Percentiles rank a stretch among this genome's conserved stretches.
phyloP scores from a whole-genome alignment of 2,329 filamentous ascomycete species.

The Cladosporium sp. region DNA sequence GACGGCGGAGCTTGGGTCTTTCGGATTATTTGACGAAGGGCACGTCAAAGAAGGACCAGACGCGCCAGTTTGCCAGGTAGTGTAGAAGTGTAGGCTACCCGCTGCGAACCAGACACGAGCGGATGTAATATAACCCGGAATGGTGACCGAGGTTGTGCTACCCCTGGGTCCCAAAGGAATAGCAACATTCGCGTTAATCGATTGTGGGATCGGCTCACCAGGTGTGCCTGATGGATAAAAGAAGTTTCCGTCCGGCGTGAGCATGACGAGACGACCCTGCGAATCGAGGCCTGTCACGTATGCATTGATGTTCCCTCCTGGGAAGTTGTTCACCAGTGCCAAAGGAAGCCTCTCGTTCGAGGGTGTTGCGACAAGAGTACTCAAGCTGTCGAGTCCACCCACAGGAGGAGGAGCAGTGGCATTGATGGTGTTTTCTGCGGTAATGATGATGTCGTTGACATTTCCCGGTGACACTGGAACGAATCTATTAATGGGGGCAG shows the following conservation, averaged over 20 bases:
- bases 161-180: constrained; percentile 44
- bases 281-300: constrained; percentile 51
- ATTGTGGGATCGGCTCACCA: constrained; percentile 34
- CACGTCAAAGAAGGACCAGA: constrained; percentile 47
- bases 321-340: constrained; percentile 48
- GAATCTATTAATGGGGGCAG: constrained; percentile 21
- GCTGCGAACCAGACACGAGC: constrained; percentile 51
- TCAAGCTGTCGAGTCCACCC: background rate
- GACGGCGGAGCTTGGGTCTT: constrained; percentile 43
- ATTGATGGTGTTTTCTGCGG: constrained; percentile 30
- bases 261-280: constrained; percentile 44
- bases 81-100: constrained; percentile 46
- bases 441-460: constrained; percentile 29
- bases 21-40: constrained; percentile 45
- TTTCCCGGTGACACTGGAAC: constrained; percentile 26
- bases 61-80: constrained; percentile 34
- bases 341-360: constrained; percentile 25
- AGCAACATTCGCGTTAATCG: constrained; percentile 42
- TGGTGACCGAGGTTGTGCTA: constrained; percentile 40
- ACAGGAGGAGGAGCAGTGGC: constrained; percentile 23
- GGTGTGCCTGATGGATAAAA: constrained; percentile 46
- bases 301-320: constrained; percentile 41
- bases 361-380: constrained; percentile 12
- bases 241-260: constrained; percentile 43
- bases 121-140: constrained; percentile 45